Conservation (phyloP, 2,329 filamentous ascomycete species). For the Calonectria honghensis region DNA sequence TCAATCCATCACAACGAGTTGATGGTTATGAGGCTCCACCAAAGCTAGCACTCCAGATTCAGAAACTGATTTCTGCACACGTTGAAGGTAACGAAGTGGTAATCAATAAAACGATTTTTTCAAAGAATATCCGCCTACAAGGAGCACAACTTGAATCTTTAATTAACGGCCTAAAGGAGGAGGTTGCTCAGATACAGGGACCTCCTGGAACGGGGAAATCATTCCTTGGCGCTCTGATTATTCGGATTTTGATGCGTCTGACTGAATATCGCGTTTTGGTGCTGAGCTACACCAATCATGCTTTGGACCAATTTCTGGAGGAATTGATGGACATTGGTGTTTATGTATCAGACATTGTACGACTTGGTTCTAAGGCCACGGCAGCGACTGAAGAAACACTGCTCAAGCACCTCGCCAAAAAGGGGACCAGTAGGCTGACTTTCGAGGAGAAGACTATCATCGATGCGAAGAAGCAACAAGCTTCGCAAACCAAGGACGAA, state of each 20-base stretch:
- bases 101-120: conserved; percentile 39
- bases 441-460: conserved; percentile 59
- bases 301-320: conserved; percentile 78
- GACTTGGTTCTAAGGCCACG: conserved; percentile 78
- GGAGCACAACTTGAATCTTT: conserved; percentile 74
- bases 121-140: conserved; percentile 49
- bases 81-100: not conserved
- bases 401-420: conserved; percentile 63
- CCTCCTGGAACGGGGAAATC: conserved; percentile 87
- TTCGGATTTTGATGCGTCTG: conserved; percentile 71
- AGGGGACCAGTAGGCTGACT: conserved; percentile 57
- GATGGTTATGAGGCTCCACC: conserved; percentile 37
- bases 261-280: conserved; percentile 75
- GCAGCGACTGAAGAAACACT: conserved; percentile 67
- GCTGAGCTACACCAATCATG: conserved; percentile 81
- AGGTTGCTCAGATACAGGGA: conserved; percentile 80
- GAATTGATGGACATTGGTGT: conserved; percentile 79
- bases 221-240: conserved; percentile 80
- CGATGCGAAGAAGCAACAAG: conserved; percentile 58
- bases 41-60: conserved; percentile 29
- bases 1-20: conserved; percentile 57
- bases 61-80: not conserved
- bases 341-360: conserved; percentile 68
- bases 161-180: conserved; percentile 69
- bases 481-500: conserved; percentile 39